Evolutionary conservation across 495 filamentous ascomycete species (phyloP).

Genomic region (Hamigera avellanea): DNA sequence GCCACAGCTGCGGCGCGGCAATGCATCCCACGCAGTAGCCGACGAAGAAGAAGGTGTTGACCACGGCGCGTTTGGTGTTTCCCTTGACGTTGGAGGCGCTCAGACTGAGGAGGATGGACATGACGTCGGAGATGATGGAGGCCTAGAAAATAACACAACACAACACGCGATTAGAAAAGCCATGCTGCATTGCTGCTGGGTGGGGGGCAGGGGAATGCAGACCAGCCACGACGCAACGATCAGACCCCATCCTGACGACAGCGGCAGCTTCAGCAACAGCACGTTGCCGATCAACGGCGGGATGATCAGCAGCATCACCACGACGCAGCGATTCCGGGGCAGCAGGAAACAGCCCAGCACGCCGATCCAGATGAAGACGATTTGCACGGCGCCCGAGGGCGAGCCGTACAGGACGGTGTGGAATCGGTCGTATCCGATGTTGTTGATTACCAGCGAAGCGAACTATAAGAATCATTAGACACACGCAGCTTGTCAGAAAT

Average conservation of each 20-base stretch:
- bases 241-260: slow-evolving; percentile 18
- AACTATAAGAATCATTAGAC: too few species aligned
- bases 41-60: slow-evolving; percentile 29
- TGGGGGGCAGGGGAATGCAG: slow-evolving; percentile 2
- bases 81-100: slow-evolving; percentile 47
- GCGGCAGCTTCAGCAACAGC: slow-evolving; percentile 18
- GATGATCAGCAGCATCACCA: slow-evolving; percentile 13
- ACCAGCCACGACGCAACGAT: slow-evolving; percentile 26
- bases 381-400: slow-evolving; percentile 21
- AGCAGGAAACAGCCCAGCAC: slow-evolving; percentile 12
- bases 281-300: slow-evolving; percentile 17
- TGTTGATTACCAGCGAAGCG: slow-evolving; percentile 24
- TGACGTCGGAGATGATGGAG: slow-evolving; percentile 28
- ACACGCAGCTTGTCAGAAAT: slow-evolving; percentile 2
- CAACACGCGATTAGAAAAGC: neutral
- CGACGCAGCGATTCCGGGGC: slow-evolving; percentile 12
- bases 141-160: slow-evolving; percentile 6
- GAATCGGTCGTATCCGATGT: slow-evolving; percentile 15
- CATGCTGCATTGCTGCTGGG: too few species aligned
- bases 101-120: slow-evolving; percentile 41
- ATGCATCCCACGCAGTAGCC: slow-evolving; percentile 26
- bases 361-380: slow-evolving; percentile 21
- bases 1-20: slow-evolving; percentile 20
- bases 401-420: slow-evolving; percentile 21
- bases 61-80: slow-evolving; percentile 48